phyloP scores from a whole-genome alignment of 2,329 filamentous ascomycete genomes.

The Davidsoniella neocaledoniae region DNA sequence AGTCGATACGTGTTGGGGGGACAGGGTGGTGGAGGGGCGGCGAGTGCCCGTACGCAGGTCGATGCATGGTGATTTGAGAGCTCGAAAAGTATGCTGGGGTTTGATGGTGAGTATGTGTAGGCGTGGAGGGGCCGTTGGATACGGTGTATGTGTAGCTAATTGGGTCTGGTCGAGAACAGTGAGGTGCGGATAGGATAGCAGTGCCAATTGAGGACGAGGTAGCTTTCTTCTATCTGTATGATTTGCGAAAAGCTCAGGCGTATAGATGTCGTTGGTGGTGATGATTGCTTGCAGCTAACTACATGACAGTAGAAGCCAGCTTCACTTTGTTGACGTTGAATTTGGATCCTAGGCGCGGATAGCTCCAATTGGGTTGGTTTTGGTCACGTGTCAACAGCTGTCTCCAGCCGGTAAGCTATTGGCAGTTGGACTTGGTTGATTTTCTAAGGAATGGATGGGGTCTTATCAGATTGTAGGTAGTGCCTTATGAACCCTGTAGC shows the following conservation, averaged over 20 bases:
- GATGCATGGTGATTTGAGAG: constrained; percentile 50
- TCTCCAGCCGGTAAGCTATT: neutral
- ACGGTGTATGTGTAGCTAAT: neutral
- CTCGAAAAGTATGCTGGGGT: neutral
- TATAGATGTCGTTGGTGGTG: no score
- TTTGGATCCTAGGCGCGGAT: neutral
- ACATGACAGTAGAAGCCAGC: constrained; percentile 4
- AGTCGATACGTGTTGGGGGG: constrained; percentile 94
- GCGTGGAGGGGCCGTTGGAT: neutral
- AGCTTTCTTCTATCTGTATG: no score
- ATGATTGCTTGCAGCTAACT: no score
- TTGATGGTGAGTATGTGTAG: neutral
- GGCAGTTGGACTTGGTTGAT: neutral
- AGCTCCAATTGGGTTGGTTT: no score
- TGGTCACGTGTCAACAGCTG: constrained; percentile 4
- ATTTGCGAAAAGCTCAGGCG: no score
- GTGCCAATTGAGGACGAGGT: neutral
- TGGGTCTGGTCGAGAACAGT: neutral
- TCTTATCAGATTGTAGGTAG: constrained; percentile 2
- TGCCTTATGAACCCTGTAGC: neutral
- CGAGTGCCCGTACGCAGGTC: constrained; percentile 68
- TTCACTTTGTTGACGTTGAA: constrained; percentile 2
- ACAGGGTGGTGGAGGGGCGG: constrained; percentile 93
- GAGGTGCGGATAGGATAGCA: neutral
- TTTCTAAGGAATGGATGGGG: neutral